Evolutionary conservation across 345 rosid genomes (phyloP), one percentile per base, ranked within the genome.

Genomic region (Pugionium dolabratum): DNA sequence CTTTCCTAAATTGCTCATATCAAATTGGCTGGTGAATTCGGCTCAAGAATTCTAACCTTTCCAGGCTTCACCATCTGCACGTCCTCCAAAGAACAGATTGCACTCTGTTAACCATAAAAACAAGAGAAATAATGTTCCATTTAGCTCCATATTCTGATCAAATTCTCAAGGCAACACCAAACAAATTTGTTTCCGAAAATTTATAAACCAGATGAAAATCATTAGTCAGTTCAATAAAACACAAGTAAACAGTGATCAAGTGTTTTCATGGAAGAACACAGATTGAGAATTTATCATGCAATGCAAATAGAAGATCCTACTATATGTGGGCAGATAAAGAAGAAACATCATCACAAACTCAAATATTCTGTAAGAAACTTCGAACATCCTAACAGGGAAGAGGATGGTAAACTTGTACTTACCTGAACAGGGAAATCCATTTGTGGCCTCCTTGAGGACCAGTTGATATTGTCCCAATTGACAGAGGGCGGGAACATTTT

Each of bases 371-470:
- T 31, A 31, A 40, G 52, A 10, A 33, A 33, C 18, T 18, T 18
- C 18, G 18, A 18, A 18, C 18, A 18, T 18, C 18, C 18, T 18
- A 18, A 18, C 18, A 18, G 18, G 18, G 18, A 18, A 18, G 18
- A 18, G 18, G 37, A 55, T 52, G 35, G 52, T 39, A 45, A 25
- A 48, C 6, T 5, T 44, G 46, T 45, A 9, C 25, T 59, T 53
- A 90, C 97, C 99, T 94, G 99, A 74, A 94, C 91, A 61, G 97
- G 97, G 78, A 94, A 94, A 84, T 94, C 99, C 96, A 88, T 90
- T 73, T 82, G 91, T 18, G 99, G 95, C 82, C 82, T 84, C 80
- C 99, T 88, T 25, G 93, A 74, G 62, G 86, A 75, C 99, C 99
- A 94, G 71, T 83, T 9, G 53, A 88, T 88, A 69, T 90, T 94